These are phyloP conservation scores for Nakazawaea ernobii DNA, from an alignment of 805 yeast species.

Conservation along the genomic window DNA sequence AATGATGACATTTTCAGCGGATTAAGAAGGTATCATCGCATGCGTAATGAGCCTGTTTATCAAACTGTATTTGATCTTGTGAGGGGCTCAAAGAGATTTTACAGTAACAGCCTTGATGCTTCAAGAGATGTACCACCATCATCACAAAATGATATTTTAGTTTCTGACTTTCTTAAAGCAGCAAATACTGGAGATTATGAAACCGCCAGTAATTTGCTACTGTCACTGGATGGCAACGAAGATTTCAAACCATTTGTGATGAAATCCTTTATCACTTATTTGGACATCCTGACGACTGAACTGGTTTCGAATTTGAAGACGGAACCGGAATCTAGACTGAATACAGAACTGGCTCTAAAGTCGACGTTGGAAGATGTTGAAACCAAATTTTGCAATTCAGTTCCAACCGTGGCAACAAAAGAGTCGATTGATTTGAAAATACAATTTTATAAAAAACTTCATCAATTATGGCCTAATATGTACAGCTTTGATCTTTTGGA, in stretches of 20 bases:
- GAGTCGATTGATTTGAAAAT: constrained; percentile 12
- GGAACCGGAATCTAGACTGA: not conserved
- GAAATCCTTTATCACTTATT: constrained; percentile 2
- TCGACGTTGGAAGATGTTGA: not conserved
- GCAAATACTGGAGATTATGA: constrained; percentile 1
- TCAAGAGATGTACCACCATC: not conserved
- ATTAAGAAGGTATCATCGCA: constrained; percentile 39
- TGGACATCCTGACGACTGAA: not conserved
- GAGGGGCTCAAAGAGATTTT: not conserved
- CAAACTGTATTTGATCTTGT: not conserved
- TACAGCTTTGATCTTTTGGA: constrained; percentile 24
- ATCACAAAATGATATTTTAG: not conserved
- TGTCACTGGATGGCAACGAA: not conserved
- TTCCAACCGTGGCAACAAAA: not conserved
- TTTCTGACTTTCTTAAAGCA: not conserved
- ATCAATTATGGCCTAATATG: constrained; percentile 20
- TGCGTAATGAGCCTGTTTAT: not conserved
- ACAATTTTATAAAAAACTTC: constrained; percentile 24
- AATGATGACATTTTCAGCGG: constrained; percentile 41
- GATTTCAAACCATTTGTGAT: not conserved
- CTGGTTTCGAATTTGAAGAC: not conserved
- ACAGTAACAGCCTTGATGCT: not conserved
- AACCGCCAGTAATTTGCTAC: not conserved
- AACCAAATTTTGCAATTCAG: not conserved
- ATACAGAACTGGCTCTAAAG: no score